Evolutionary conservation across 2,329 filamentous ascomycete species (phyloP).

Genomic region (Metarhizium anisopliae): DNA sequence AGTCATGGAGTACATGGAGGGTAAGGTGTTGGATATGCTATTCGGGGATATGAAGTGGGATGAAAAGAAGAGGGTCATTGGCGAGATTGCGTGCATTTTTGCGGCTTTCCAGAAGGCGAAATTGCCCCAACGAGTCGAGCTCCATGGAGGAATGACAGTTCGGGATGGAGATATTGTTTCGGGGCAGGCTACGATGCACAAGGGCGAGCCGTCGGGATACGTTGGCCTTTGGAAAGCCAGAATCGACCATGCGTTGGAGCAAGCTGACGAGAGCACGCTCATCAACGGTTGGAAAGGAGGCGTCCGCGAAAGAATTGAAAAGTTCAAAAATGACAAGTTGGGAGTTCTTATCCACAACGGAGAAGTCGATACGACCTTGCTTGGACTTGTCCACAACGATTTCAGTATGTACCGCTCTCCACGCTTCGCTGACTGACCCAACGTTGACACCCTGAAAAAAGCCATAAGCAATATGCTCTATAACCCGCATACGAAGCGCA

Average conservation of each 20-base stretch:
- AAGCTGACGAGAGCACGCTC: not conserved
- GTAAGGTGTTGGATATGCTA: no score
- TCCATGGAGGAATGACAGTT: not conserved
- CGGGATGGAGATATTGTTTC: constrained; percentile 2
- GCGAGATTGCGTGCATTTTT: not conserved
- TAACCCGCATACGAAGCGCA: no score
- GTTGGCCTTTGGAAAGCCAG: constrained; percentile 8
- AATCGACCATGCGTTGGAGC: not conserved
- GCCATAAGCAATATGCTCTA: no score
- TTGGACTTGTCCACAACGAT: no score
- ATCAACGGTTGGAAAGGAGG: constrained; percentile 10
- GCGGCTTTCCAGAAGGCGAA: not conserved
- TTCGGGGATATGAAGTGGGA: no score
- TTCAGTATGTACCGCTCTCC: no score
- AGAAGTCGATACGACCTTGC: no score
- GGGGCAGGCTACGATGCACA: constrained; percentile 10
- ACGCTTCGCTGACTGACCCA: no score
- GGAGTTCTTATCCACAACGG: no score
- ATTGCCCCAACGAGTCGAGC: not conserved
- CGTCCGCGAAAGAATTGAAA: constrained; percentile 7
- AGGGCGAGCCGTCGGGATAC: constrained; percentile 13
- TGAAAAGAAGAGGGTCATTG: no score
- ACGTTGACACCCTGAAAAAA: no score
- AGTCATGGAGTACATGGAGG: no score
- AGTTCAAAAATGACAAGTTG: constrained; percentile 3